phyloP scores from a whole-genome alignment of 306 rosid species.

The Spatholobus suberectus region DNA sequence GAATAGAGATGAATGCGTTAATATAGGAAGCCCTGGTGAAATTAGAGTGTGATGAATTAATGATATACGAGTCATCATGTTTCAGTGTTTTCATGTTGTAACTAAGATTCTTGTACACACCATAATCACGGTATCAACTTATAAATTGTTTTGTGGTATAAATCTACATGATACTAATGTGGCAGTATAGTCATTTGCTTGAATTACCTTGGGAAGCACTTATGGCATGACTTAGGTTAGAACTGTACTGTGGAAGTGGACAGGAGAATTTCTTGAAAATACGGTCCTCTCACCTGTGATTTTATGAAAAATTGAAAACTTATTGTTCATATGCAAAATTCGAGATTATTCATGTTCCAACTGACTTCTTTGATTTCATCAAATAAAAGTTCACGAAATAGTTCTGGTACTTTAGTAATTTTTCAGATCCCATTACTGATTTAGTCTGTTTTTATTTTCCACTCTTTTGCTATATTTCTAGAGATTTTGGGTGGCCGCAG shows the following conservation, averaged over 20 bases:
- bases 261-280: neutral
- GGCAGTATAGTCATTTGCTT: neutral
- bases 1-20: slow-evolving; percentile 8
- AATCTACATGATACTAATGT: neutral
- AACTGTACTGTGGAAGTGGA: slow-evolving; percentile 11
- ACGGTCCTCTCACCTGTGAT: neutral
- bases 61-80: neutral
- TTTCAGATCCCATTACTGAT: slow-evolving; percentile 6
- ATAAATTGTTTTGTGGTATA: slow-evolving; percentile 29
- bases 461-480: slow-evolving; percentile 39
- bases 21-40: neutral
- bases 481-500: slow-evolving; percentile 92
- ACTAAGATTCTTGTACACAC: neutral
- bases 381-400: neutral
- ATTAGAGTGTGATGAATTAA: slow-evolving; percentile 12
- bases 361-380: neutral
- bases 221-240: slow-evolving; percentile 16
- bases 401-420: slow-evolving; percentile 13
- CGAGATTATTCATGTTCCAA: neutral
- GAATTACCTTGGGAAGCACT: neutral
- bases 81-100: neutral
- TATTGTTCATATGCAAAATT: neutral
- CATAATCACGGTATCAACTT: neutral
- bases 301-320: neutral
- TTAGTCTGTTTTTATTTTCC: slow-evolving; percentile 19